Conservation (phyloP, 805 yeast genomes). For the Myxozyma udenii region DNA sequence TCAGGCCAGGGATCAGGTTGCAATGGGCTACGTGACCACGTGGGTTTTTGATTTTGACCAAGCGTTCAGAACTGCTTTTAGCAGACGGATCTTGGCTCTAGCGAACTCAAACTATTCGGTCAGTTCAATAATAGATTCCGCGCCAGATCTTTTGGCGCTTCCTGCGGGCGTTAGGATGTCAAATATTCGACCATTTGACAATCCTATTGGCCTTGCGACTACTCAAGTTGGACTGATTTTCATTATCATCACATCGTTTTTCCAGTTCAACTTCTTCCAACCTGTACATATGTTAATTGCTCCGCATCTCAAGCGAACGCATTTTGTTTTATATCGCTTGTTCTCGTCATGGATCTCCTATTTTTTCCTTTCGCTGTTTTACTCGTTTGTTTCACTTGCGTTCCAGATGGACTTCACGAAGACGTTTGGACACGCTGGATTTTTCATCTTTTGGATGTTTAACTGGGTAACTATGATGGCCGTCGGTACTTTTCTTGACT, state of each 20-base stretch:
- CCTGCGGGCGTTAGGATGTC: slow-evolving; percentile 40
- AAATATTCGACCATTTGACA: slow-evolving; percentile 53
- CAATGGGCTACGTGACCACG: slow-evolving; percentile 50
- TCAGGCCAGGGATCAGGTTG: slow-evolving; percentile 60
- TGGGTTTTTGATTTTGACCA: slow-evolving; percentile 42
- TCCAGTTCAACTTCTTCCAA: slow-evolving; percentile 60
- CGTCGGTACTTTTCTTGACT: slow-evolving; percentile 73
- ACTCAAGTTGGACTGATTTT: slow-evolving; percentile 73
- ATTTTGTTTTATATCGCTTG: slow-evolving; percentile 54
- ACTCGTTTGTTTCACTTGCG: slow-evolving; percentile 60
- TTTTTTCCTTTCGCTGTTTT: slow-evolving; percentile 55
- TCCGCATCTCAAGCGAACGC: slow-evolving; percentile 44
- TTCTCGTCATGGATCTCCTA: slow-evolving; percentile 51
- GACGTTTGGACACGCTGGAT: slow-evolving; percentile 66
- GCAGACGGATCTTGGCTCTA: slow-evolving; percentile 31
- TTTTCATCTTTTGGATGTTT: slow-evolving; percentile 70
- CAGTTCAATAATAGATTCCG: slow-evolving; percentile 29
- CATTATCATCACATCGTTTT: slow-evolving; percentile 66
- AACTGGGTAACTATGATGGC: slow-evolving; percentile 68
- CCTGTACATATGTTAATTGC: slow-evolving; percentile 53
- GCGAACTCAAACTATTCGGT: slow-evolving; percentile 37
- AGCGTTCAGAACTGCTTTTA: slow-evolving; percentile 33
- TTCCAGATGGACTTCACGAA: slow-evolving; percentile 59
- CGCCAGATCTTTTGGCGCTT: slow-evolving; percentile 35
- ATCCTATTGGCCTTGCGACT: slow-evolving; percentile 59